These are phyloP conservation scores for Maudiozyma serrabonitensis DNA, from an alignment of 805 yeast genomes.

Conservation along the genomic window DNA sequence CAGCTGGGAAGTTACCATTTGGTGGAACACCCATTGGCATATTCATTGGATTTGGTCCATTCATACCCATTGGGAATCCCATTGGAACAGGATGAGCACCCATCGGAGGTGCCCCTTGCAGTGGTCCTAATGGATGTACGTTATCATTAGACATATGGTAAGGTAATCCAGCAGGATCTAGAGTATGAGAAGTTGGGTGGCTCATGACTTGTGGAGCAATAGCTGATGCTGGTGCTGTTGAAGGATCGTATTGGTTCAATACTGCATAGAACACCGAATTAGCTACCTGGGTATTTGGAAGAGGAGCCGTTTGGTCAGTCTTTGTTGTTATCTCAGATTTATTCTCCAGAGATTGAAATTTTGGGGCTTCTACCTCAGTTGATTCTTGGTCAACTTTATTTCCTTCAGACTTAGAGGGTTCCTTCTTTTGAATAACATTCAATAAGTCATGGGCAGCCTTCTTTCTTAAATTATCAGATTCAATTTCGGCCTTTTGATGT, in stretches of 20 bases:
- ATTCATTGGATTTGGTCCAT: neutral
- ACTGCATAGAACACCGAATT: conserved; percentile 28
- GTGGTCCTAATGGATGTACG: conserved; percentile 14
- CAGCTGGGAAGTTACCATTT: neutral
- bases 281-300: conserved; percentile 18
- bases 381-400: neutral
- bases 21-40: conserved; percentile 13
- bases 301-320: conserved; percentile 7
- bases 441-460: conserved; percentile 36
- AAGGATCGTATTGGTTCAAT: conserved; percentile 22
- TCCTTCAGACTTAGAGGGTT: conserved; percentile 1
- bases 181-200: conserved; percentile 5
- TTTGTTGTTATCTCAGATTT: neutral
- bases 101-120: conserved; percentile 6
- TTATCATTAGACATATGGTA: conserved; percentile 19
- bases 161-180: conserved; percentile 20
- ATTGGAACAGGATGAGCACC: conserved; percentile 6
- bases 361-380: neutral
- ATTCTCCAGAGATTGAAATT: neutral
- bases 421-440: conserved; percentile 32
- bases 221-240: neutral
- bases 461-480: conserved; percentile 23
- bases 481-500: conserved; percentile 10
- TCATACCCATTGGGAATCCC: conserved; percentile 6
- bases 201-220: conserved; percentile 4